These are phyloP conservation scores for Thecamonas trahens DNA, from an alignment of 78 protist species.

Conservation along the genomic window DNA sequence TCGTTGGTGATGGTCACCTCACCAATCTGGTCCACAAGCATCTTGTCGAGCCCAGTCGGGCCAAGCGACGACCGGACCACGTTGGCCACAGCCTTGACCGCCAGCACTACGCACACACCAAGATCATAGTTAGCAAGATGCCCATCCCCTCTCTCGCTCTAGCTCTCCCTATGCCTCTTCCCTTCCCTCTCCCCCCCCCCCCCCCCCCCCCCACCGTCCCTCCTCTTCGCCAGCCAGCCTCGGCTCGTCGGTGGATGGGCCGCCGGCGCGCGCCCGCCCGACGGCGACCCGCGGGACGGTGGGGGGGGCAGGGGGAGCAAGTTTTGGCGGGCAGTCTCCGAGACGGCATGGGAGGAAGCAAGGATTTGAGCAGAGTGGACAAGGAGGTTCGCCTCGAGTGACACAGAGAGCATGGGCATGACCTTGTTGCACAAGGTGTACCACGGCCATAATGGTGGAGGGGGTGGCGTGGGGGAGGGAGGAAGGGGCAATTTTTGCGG, in stretches of 20 bases:
- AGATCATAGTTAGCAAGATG: background rate
- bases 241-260: background rate
- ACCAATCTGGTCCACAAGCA: constrained; percentile 97
- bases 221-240: too few relatives aligned
- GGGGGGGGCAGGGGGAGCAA: too few relatives aligned
- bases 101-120: constrained; percentile 58
- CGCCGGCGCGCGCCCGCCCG: background rate
- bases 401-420: background rate
- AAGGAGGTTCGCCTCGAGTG: background rate
- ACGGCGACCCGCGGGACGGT: too few relatives aligned
- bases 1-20: constrained; percentile 92
- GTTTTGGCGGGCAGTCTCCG: too few relatives aligned
- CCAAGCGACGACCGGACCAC: constrained; percentile 95
- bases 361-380: too few relatives aligned
- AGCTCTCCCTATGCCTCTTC: background rate
- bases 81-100: constrained; percentile 90
- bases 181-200: background rate
- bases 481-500: background rate
- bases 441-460: background rate
- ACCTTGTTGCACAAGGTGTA: background rate
- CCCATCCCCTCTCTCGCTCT: background rate
- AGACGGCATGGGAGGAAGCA: too few relatives aligned
- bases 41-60: constrained; percentile 98
- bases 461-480: too few relatives aligned
- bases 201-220: too few relatives aligned